Conservation (phyloP, 1,284 basidiomycete genomes). For the Ustilago cynodontis region DNA sequence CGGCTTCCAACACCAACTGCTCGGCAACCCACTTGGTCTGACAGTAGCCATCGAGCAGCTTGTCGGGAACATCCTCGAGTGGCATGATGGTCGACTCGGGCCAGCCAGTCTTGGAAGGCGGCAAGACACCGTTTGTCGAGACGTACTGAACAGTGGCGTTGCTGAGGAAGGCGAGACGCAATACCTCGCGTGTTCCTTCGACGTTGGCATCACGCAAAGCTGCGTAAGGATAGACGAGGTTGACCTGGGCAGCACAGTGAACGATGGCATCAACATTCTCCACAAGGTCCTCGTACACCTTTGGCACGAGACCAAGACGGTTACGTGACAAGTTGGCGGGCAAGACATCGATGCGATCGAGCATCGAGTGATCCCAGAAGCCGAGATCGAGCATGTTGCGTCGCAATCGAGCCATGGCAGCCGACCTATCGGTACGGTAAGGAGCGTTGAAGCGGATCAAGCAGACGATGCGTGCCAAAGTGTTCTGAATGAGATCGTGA, state of each 20-base stretch:
- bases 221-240: constrained; percentile 70
- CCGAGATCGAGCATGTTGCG: constrained; percentile 69
- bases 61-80: constrained; percentile 64
- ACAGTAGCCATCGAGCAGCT: constrained; percentile 69
- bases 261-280: constrained; percentile 64
- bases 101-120: constrained; percentile 64
- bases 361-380: constrained; percentile 65
- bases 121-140: constrained; percentile 70
- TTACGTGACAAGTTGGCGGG: constrained; percentile 66
- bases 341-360: constrained; percentile 66
- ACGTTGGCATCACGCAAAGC: constrained; percentile 68
- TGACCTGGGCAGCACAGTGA: constrained; percentile 69
- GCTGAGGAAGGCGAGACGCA: constrained; percentile 67
- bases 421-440: constrained; percentile 60
- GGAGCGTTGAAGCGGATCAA: constrained; percentile 68
- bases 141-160: constrained; percentile 68
- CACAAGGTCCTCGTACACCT: constrained; percentile 61
- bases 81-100: constrained; percentile 60
- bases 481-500: constrained; percentile 61
- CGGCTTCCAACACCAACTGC: constrained; percentile 65
- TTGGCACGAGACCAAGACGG: constrained; percentile 60
- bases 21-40: constrained; percentile 71
- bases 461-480: constrained; percentile 68
- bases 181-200: constrained; percentile 69
- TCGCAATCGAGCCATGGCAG: constrained; percentile 66